phyloP scores from a whole-genome alignment of 805 yeast genomes.

The Candida sakaeoensis region DNA sequence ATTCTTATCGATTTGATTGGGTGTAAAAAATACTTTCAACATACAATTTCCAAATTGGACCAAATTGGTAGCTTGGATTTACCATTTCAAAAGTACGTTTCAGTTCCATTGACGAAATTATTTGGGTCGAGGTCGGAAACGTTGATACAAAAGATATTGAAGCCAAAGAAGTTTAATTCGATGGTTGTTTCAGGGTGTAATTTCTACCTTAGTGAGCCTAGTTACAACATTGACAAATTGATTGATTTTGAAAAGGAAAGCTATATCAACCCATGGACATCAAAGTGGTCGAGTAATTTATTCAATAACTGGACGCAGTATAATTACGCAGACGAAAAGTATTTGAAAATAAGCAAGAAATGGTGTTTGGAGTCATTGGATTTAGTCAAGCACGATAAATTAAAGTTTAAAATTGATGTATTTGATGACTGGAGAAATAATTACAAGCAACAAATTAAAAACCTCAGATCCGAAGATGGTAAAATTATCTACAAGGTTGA shows the following conservation, averaged over 20 bases:
- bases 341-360: conserved; percentile 20
- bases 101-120: conserved; percentile 12
- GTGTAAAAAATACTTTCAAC: conserved; percentile 34
- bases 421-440: conserved; percentile 37
- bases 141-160: conserved; percentile 30
- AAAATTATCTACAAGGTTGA: conserved; percentile 36
- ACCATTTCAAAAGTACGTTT: conserved; percentile 21
- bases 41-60: conserved; percentile 22
- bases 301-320: conserved; percentile 28
- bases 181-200: conserved; percentile 34
- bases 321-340: conserved; percentile 32
- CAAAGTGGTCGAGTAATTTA: conserved; percentile 29
- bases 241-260: conserved; percentile 14
- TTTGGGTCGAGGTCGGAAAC: conserved; percentile 29
- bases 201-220: conserved; percentile 26
- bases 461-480: conserved; percentile 27
- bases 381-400: conserved; percentile 21
- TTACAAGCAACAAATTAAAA: conserved; percentile 24
- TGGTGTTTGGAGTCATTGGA: conserved; percentile 36
- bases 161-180: conserved; percentile 28
- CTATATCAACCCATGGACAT: conserved; percentile 32
- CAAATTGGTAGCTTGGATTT: conserved; percentile 27
- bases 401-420: conserved; percentile 29
- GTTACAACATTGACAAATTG: conserved; percentile 30
- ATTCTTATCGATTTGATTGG: conserved; percentile 38